Evolutionary conservation across 2,329 filamentous ascomycete species (phyloP).

Genomic region (Talaromyces sp.): DNA sequence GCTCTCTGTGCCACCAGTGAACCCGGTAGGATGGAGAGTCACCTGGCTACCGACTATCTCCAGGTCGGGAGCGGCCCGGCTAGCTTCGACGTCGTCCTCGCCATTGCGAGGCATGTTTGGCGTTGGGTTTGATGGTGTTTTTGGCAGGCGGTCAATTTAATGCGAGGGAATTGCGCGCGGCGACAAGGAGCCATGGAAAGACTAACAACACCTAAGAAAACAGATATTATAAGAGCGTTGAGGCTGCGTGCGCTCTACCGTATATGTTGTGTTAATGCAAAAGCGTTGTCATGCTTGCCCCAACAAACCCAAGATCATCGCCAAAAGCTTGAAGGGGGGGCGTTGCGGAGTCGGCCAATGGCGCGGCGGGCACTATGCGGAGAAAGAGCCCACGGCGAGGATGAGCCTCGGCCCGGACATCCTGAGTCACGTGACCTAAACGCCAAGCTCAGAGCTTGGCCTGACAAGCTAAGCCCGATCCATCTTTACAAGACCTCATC

Average conservation of each 20-base stretch:
- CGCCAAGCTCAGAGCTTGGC: background rate
- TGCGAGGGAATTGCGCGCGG: background rate
- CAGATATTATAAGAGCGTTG: background rate
- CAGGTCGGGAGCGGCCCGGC: slow-evolving; percentile 62
- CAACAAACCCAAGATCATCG: background rate
- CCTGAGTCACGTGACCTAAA: background rate
- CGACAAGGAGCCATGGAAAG: background rate
- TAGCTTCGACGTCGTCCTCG: slow-evolving; percentile 20
- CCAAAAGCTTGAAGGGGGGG: background rate
- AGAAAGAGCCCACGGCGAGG: background rate
- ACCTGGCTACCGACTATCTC: slow-evolving; percentile 70
- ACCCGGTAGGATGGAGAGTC: slow-evolving; percentile 68
- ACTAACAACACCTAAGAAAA: background rate
- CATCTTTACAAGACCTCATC: background rate
- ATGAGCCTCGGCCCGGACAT: background rate
- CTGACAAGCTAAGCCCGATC: background rate
- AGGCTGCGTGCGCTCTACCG: background rate
- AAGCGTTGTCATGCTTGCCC: background rate
- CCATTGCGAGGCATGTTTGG: slow-evolving; percentile 17
- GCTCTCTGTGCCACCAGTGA: slow-evolving; percentile 31
- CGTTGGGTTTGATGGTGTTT: background rate
- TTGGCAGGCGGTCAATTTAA: background rate
- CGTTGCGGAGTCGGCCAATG: background rate
- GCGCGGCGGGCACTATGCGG: background rate
- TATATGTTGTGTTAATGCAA: background rate